Conservation (phyloP, 2,329 filamentous ascomycete species). For the Rhexocercosporidium sp. region DNA sequence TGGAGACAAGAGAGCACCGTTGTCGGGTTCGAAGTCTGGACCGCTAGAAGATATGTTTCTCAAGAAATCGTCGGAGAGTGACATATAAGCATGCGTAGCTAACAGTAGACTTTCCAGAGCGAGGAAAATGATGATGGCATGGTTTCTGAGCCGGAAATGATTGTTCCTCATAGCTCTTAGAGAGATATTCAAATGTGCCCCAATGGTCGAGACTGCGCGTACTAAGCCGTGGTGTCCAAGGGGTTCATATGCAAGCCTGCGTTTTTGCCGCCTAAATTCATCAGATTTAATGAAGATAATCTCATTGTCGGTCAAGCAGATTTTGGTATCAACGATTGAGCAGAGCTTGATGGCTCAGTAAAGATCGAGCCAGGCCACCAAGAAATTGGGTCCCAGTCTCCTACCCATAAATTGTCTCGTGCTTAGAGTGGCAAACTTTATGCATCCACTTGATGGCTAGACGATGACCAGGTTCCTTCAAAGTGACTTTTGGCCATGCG, state of each 20-base stretch:
- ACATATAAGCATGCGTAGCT: constrained; percentile 18
- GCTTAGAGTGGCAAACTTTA: not conserved
- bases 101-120: constrained; percentile 2
- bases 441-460: not conserved
- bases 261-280: not conserved
- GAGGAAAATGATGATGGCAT: constrained; percentile 2
- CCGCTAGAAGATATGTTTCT: constrained; percentile 70
- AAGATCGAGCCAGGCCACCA: not conserved
- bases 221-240: not conserved
- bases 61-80: constrained; percentile 74
- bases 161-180: constrained; percentile 14
- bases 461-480: not conserved
- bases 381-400: not conserved
- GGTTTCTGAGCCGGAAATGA: not conserved
- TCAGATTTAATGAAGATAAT: not conserved
- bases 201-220: not conserved
- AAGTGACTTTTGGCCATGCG: not conserved
- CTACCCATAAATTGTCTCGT: not conserved
- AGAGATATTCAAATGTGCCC: not conserved
- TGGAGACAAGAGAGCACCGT: constrained; percentile 76
- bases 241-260: not conserved
- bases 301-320: not conserved
- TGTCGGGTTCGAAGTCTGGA: constrained; percentile 75
- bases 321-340: not conserved
- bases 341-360: not conserved